Base-by-base conservation (phyloP, 1,284 basidiomycete species). In the Gymnopus androsaceus region DNA sequence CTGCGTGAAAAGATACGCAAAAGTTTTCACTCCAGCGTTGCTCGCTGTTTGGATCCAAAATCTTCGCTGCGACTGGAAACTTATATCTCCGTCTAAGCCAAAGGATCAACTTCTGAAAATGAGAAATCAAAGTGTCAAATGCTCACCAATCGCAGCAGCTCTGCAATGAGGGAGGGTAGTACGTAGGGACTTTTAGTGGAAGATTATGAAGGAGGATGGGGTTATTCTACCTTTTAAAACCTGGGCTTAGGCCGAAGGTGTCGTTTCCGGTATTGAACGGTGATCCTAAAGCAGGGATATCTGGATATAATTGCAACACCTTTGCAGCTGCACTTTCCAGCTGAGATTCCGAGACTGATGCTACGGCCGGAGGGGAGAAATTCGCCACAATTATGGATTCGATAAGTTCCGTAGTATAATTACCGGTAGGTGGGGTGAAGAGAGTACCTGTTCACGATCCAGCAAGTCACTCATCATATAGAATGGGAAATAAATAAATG, bases 251-350 rank as follows among this genome's bases (percentile, higher is more conserved):
- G 0, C 78, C 80, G 58, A 82, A 82, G 0, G 79, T 80, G 27
- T 78, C 67, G 54, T 77, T 77, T 1, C 81, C 80, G 0, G 80
- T 80, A 36, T 73, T 72, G 61, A 74, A 82, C 0, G 81, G 82
- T 0, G 77, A 79, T 0, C 81, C 80, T 2, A 77, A 63, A 5
- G 76, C 66, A 6, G 81, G 79, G 44, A 71, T 67, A 54, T 81
- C 73, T 0, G 81, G 80, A 59, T 83, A 83, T 3, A 81, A 65
- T n/a, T 72, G 55, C 1, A 82, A 54, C 11, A 83, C 54, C 14
- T 59, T 60, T 12, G 73, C 62, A 3, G 69, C 61, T 0, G 70
- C 64, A 1, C 27, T 48, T 2, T 63, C 45, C 4, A 79, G n/a
- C 0, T 55, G 54, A n/a, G 44, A 55, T 3, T 61, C 45, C 4